phyloP scores from a whole-genome alignment of 805 yeast genomes.

The Candida wancherniae region DNA sequence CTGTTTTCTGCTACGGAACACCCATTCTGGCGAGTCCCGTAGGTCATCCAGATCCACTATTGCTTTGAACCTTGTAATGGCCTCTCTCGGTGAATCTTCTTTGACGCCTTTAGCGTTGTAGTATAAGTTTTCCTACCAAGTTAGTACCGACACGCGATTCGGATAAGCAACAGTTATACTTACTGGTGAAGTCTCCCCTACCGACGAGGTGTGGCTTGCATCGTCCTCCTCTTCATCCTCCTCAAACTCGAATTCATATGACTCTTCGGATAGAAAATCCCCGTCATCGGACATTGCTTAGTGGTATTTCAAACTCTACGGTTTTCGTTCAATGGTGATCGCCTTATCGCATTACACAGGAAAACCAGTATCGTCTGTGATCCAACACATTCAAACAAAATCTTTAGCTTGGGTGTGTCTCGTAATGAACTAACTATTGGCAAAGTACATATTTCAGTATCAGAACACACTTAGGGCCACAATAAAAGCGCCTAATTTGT shows the following conservation, averaged over 20 bases:
- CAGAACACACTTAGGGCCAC: too few species aligned
- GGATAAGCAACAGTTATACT: slow-evolving; percentile 8
- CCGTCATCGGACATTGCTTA: slow-evolving; percentile 32
- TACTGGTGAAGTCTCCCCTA: slow-evolving; percentile 14
- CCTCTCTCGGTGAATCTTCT: slow-evolving; percentile 21
- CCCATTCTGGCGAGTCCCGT: slow-evolving; percentile 26
- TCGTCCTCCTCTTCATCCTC: slow-evolving; percentile 27
- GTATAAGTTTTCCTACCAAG: slow-evolving; percentile 26
- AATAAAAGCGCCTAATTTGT: too few species aligned
- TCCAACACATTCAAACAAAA: too few species aligned
- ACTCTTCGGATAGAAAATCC: slow-evolving; percentile 34
- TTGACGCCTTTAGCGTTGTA: slow-evolving; percentile 37
- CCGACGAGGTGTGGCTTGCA: slow-evolving; percentile 22
- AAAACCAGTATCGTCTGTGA: too few species aligned
- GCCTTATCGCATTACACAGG: too few species aligned
- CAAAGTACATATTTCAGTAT: too few species aligned
- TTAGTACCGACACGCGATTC: slow-evolving; percentile 12
- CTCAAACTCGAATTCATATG: slow-evolving; percentile 37
- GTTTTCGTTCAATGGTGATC: too few species aligned
- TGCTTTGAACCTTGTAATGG: slow-evolving; percentile 11
- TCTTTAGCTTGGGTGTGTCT: too few species aligned
- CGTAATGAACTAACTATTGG: too few species aligned
- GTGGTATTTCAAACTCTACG: too few species aligned
- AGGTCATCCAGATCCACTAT: slow-evolving; percentile 20
- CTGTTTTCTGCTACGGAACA: slow-evolving; percentile 39